Percentiles rank a stretch among this genome's conserved stretches.
Evolutionary conservation across 2,329 filamentous ascomycete genomes (phyloP).

Genomic region (Trichoderma cornu-damae): DNA sequence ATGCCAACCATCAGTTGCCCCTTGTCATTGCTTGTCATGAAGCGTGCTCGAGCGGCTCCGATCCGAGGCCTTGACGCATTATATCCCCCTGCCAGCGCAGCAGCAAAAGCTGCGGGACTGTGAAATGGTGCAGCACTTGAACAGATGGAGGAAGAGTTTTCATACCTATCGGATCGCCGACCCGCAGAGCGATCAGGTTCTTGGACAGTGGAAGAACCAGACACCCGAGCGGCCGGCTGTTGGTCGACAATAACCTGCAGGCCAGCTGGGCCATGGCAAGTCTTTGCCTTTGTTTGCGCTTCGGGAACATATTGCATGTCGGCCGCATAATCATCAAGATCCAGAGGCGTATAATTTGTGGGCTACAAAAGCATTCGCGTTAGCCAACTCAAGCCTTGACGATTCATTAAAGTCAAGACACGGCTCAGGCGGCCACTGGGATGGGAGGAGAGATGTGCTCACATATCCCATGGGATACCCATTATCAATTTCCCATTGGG

Average conservation of each 20-base stretch:
- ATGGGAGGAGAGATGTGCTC: not conserved
- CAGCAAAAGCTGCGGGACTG: not conserved
- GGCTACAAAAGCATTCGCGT: not conserved
- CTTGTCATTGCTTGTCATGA: slow-evolving; percentile 14
- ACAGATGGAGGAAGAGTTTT: not conserved
- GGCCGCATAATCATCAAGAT: not conserved
- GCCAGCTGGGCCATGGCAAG: not conserved
- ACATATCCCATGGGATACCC: slow-evolving; percentile 3
- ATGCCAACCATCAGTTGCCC: slow-evolving; percentile 14
- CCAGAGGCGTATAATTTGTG: not conserved
- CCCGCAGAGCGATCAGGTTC: not conserved
- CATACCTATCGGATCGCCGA: not conserved
- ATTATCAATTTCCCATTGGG: slow-evolving; percentile 1
- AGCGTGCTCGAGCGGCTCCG: slow-evolving; percentile 9
- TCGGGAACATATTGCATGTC: not conserved
- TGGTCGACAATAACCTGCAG: not conserved
- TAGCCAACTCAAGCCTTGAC: not conserved
- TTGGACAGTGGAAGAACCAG: not conserved
- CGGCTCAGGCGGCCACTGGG: not conserved
- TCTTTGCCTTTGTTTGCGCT: not conserved
- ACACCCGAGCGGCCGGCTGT: not conserved
- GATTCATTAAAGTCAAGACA: not conserved
- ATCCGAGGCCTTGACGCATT: slow-evolving; percentile 9
- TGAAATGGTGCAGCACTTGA: not conserved
- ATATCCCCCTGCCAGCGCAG: not conserved